Base-by-base conservation (phyloP, 2,329 filamentous ascomycete genomes). In the Clonostachys solani region DNA sequence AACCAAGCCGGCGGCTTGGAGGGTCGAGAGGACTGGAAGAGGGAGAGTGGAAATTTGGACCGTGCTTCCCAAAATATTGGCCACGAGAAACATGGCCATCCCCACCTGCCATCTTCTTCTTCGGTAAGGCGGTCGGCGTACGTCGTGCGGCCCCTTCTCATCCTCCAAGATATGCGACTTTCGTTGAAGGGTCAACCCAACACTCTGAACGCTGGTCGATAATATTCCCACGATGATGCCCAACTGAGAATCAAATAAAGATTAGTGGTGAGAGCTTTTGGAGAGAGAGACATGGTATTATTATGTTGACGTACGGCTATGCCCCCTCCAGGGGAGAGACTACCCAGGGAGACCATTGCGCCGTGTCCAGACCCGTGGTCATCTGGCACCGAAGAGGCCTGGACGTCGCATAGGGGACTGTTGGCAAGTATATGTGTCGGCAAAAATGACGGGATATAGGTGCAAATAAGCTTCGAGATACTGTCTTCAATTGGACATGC, bases 121-220 rank as follows among this genome's bases (percentile, higher is more conserved):
- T 61, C 87, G 86, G 69, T 96, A 95, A 5, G 94, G 90, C 41
- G 94, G 92, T 51, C 92, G 80, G 56, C 88, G 85, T 50, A 85
- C 74, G 68, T 94, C 83, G 64, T 89, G 86, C 8, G 78, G 78
- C 45, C 83, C 81, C 68, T 96, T 96, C 72, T 95, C 90, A 72
- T 99, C 94, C 74, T 99, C 94, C 62, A 97, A 84, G 56, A 99
- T 86, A 71, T 99, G 94, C 53, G 94, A 97, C 71, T 99, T 97
- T 65, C 94, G 89, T 71, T 99, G 94, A 23, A 99, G 79, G 33
- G 94, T 99, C 54, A 99, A 80, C 55, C 94, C 94, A 59, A 99
- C 77, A 65, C 92, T 96, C 68, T 99, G 94, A 19, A 97, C 82
- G 65, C 91, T 94, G 50, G 94, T 96, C 49, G 92, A 97, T 57